Percentiles rank a stretch among this genome's conserved stretches.
Evolutionary conservation across 352 stramenopile genomes (phyloP).

Genomic region (Globisporangium emineosum): DNA sequence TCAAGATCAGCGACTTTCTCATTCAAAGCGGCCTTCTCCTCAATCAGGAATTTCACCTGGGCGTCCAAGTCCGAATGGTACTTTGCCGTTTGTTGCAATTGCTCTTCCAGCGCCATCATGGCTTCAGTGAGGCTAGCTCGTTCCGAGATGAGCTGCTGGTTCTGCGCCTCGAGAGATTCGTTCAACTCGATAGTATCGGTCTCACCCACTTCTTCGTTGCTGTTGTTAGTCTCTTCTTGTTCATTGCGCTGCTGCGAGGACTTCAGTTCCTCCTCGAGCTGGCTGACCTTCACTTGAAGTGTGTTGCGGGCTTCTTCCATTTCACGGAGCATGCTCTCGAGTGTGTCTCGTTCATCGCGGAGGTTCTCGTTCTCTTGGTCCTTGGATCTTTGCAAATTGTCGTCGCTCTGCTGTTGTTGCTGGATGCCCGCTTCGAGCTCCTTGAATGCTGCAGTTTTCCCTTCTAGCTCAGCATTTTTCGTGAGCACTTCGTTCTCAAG

Average conservation of each 20-base stretch:
- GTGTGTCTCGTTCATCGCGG: conserved; percentile 5
- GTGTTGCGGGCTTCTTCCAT: conserved; percentile 10
- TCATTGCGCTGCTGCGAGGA: conserved; percentile 5
- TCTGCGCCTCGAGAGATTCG: conserved; percentile 12
- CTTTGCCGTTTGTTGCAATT: conserved; percentile 28
- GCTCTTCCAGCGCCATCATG: conserved; percentile 30
- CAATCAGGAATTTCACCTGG: conserved; percentile 24
- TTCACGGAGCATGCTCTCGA: conserved; percentile 10
- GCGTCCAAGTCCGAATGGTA: conserved; percentile 24
- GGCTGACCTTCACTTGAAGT: not conserved
- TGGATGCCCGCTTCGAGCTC: not conserved
- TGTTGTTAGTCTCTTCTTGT: not conserved
- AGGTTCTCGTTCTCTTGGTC: conserved; percentile 5
- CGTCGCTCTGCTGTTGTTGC: not conserved
- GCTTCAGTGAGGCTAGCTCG: conserved; percentile 25
- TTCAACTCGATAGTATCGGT: not conserved
- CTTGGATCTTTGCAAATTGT: not conserved
- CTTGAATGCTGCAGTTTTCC: conserved; percentile 13
- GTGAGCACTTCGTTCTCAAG: conserved; percentile 24
- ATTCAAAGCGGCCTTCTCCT: conserved; percentile 32
- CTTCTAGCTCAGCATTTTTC: conserved; percentile 14
- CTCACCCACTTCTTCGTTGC: not conserved
- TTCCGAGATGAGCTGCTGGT: conserved; percentile 20
- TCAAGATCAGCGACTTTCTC: conserved; percentile 26
- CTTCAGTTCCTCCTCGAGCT: conserved; percentile 13